Conservation (phyloP, 164 flowering plant species). For the Hamamelis virginiana region DNA sequence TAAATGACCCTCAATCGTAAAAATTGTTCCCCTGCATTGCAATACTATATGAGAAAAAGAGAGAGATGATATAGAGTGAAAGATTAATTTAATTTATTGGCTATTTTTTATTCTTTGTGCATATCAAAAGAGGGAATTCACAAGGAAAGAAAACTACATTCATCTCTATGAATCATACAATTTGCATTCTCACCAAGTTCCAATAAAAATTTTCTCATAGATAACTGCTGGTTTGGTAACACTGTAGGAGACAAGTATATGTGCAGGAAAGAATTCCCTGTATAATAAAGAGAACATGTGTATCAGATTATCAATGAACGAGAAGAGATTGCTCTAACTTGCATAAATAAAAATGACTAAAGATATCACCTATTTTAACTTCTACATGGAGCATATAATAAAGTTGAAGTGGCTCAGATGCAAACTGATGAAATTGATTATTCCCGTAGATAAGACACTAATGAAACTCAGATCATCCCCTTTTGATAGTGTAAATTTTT, state of each 20-base stretch:
- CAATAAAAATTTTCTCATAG: constrained; percentile 17
- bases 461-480: background rate
- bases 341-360: background rate
- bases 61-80: too few relatives aligned
- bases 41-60: background rate
- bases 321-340: background rate
- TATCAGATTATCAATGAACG: background rate
- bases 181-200: constrained; percentile 29
- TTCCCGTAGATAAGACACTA: background rate
- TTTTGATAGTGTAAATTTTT: background rate
- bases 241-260: constrained; percentile 39
- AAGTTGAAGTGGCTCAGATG: background rate
- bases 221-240: constrained; percentile 22
- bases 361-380: background rate
- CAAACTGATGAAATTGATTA: background rate
- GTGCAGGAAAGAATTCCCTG: constrained; percentile 34
- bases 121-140: background rate
- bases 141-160: background rate
- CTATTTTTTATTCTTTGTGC: background rate
- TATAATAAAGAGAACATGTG: constrained; percentile 4
- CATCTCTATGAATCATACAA: background rate
- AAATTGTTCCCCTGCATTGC: background rate
- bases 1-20: background rate
- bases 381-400: background rate
- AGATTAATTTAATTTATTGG: too few relatives aligned